phyloP scores from a whole-genome alignment of 2,329 filamentous ascomycete species.

The Alternaria viburni region DNA sequence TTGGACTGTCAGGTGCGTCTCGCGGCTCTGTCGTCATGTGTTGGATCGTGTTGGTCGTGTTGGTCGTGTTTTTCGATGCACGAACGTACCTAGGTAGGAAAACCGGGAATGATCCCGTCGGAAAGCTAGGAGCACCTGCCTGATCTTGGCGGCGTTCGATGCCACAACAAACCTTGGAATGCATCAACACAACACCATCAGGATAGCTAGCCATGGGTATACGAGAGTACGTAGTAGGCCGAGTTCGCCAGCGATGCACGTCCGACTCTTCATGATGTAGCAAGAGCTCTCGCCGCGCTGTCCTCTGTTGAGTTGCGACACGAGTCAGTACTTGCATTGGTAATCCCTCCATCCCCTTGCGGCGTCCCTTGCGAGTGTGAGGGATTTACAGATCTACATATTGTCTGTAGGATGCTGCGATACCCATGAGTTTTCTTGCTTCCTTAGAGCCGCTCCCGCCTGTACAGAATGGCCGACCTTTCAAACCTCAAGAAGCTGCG shows the following conservation, averaged over 20 bases:
- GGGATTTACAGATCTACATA: not conserved
- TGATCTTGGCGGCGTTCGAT: not conserved
- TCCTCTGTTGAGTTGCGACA: not conserved
- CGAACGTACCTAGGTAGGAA: not conserved
- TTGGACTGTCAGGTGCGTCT: not conserved
- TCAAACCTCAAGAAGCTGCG: constrained; percentile 22
- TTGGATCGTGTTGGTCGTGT: not conserved
- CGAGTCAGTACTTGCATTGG: not conserved
- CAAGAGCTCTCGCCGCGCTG: not conserved
- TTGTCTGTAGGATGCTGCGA: not conserved
- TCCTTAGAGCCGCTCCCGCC: not conserved
- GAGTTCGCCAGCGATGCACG: not conserved
- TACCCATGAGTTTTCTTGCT: not conserved
- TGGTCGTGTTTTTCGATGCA: not conserved
- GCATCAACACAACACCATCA: not conserved
- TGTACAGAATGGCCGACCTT: not conserved
- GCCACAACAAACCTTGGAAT: not conserved
- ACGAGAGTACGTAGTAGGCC: not conserved
- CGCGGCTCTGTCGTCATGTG: not conserved
- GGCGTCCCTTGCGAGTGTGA: not conserved
- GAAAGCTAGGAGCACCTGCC: not conserved
- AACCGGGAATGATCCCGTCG: not conserved
- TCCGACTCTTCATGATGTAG: not conserved
- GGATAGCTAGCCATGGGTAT: not conserved
- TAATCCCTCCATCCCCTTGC: not conserved